Evolutionary conservation across 2,329 filamentous ascomycete genomes (phyloP), one percentile per base, ranked within the genome.

Genomic region (Sporothrix inflata): DNA sequence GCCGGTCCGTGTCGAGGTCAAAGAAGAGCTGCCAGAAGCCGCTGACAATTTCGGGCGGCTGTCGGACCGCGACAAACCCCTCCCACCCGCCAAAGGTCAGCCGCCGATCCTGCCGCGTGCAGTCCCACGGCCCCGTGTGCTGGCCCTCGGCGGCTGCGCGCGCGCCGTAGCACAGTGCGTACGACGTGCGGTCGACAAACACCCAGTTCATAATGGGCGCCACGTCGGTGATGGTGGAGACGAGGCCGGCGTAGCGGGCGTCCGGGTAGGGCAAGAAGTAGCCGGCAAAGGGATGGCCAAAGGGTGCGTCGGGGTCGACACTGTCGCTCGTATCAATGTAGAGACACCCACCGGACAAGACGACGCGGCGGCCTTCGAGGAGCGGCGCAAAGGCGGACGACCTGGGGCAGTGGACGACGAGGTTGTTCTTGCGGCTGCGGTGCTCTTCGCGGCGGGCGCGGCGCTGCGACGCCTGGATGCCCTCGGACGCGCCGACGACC

Each of bases 211-310:
- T 79, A 74, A 85, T 82, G 0, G 84, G 84, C n/a, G 84, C 83
- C 16, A 83, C 83, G 68, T 85, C 82, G 45, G 81, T 84, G 51
- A 86, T 85, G 11, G 83, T 85, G 65, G 82, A 85, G 38, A 86
- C 84, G 1, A 86, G 78, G 4, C 84, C 84, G 49, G 84, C 81
- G 57, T 83, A 81, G 34, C 78, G 73, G n/a, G 81, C 74, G n/a
- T 87, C 87, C 3, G 87, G 87, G 74, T 88, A 89, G 1, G 87
- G 86, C 27, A 89, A 79, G 74, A 84, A 89, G 76, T 89, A 89
- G 34, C 87, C 87, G 3, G 85, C 82, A 75, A 87, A 89, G 0
- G 84, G 83, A 76, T 89, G 86, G 3, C 85, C 83, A 68, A 80
- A 79, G 1, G 74, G 77, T 69, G 77, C 74, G 69, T 75, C 76